phyloP scores from a whole-genome alignment of 805 yeast genomes.

The Danielozyma ontarioensis region DNA sequence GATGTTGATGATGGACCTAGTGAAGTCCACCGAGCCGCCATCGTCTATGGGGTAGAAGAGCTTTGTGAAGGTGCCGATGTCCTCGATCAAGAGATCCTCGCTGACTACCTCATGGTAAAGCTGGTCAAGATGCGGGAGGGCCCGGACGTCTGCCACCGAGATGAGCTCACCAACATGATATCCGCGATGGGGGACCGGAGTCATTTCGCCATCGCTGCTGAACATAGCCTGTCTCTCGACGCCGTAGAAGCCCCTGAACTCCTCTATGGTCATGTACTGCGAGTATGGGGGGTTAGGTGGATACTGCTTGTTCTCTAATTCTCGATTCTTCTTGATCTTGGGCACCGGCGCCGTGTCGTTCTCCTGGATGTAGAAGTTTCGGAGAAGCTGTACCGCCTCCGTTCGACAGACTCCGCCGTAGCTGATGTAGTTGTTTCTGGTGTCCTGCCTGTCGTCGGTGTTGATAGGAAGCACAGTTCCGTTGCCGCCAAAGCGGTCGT shows the following conservation, averaged over 20 bases:
- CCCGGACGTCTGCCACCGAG: constrained; percentile 3
- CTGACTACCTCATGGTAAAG: constrained; percentile 4
- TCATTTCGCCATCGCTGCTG: neutral
- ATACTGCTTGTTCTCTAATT: constrained; percentile 48
- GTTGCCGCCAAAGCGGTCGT: constrained; percentile 95
- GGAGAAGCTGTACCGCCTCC: constrained; percentile 76
- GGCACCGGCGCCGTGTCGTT: constrained; percentile 84
- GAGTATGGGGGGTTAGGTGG: constrained; percentile 55
- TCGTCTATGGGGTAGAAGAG: constrained; percentile 22
- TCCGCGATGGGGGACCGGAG: neutral
- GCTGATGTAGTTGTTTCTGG: constrained; percentile 40
- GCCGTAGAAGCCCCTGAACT: constrained; percentile 52
- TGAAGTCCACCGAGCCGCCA: constrained; percentile 18
- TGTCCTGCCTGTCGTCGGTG: constrained; percentile 10
- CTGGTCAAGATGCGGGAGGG: constrained; percentile 8
- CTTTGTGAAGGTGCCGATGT: constrained; percentile 15
- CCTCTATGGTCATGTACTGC: constrained; percentile 44
- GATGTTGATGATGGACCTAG: constrained; percentile 11
- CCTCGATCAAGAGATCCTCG: constrained; percentile 12
- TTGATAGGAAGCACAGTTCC: constrained; percentile 71
- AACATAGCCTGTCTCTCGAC: constrained; percentile 12
- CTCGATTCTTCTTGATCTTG: constrained; percentile 65
- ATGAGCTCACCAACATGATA: constrained; percentile 10
- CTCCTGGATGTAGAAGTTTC: constrained; percentile 81
- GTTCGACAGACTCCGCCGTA: constrained; percentile 75